Conservation (phyloP, 2,329 filamentous ascomycete genomes). For the Cercospora zeae-maydis region DNA sequence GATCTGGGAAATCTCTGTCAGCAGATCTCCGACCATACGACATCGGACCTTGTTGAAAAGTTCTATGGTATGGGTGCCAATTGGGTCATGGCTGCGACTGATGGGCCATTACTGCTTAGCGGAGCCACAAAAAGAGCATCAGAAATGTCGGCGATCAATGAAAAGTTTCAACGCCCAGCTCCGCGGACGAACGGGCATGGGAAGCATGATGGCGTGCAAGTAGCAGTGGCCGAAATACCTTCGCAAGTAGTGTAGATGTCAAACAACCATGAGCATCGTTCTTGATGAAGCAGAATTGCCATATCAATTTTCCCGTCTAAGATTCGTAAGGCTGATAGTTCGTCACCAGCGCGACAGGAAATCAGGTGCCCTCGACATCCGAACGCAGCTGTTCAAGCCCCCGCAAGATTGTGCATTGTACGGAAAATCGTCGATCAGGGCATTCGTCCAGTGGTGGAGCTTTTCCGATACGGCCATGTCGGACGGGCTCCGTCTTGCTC, state of each 20-base stretch:
- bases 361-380: background rate
- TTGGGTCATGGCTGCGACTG: conserved; percentile 40
- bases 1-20: background rate
- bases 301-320: background rate
- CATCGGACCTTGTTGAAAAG: conserved; percentile 44
- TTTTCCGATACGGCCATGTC: background rate
- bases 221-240: background rate
- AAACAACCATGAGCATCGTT: too few species aligned
- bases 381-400: background rate
- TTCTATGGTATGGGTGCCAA: conserved; percentile 40
- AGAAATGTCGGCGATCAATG: conserved; percentile 4
- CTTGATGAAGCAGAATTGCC: background rate
- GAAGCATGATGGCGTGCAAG: background rate
- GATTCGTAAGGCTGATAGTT: background rate
- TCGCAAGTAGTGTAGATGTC: background rate
- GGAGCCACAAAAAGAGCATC: conserved; percentile 35
- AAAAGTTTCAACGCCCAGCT: background rate
- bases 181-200: background rate
- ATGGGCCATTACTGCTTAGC: conserved; percentile 38
- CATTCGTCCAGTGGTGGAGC: background rate
- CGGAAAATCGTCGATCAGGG: background rate
- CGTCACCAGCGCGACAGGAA: background rate
- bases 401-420: background rate
- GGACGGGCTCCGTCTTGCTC: background rate
- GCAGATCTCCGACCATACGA: conserved; percentile 24